Percentiles rank a stretch among this genome's conserved stretches.
Evolutionary conservation across 495 filamentous ascomycete species (phyloP).

Genomic region (Aspergillus panamensis): DNA sequence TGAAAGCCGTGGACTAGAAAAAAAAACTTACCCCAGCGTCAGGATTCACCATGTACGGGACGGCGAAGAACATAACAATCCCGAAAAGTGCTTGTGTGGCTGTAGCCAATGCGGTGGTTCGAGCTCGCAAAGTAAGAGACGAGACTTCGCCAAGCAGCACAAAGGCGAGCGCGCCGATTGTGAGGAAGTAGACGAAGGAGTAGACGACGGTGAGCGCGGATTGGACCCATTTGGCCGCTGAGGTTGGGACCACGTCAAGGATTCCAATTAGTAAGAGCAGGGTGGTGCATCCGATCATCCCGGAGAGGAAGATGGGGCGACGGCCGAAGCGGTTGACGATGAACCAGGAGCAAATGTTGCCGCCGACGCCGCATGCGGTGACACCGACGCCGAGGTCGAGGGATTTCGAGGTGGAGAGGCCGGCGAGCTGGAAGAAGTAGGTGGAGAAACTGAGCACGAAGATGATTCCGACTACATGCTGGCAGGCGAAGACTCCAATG

Average conservation of each 20-base stretch:
- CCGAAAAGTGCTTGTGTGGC: constrained; percentile 56
- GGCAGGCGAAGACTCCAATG: constrained; percentile 40
- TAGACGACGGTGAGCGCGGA: constrained; percentile 53
- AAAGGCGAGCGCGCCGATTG: constrained; percentile 59
- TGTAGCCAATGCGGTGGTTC: constrained; percentile 60
- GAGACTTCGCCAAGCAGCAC: constrained; percentile 60
- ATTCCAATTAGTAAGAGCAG: constrained; percentile 58
- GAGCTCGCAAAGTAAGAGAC: constrained; percentile 55
- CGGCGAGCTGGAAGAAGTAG: constrained; percentile 62
- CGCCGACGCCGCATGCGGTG: constrained; percentile 29
- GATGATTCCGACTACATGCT: constrained; percentile 35
- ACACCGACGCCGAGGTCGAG: constrained; percentile 30
- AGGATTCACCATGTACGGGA: constrained; percentile 66
- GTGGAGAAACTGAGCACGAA: constrained; percentile 51
- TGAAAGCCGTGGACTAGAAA: no score
- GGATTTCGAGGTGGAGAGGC: constrained; percentile 41
- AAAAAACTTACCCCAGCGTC: constrained; percentile 57
- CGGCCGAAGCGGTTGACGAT: constrained; percentile 46
- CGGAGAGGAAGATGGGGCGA: constrained; percentile 50
- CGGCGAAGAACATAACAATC: constrained; percentile 59
- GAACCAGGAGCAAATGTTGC: constrained; percentile 26
- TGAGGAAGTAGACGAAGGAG: constrained; percentile 54
- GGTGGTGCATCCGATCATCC: constrained; percentile 43
- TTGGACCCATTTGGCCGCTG: constrained; percentile 48
- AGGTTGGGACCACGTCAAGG: constrained; percentile 53